Base-by-base conservation (phyloP, 2,329 filamentous ascomycete genomes). In the Sporothrix sp. region DNA sequence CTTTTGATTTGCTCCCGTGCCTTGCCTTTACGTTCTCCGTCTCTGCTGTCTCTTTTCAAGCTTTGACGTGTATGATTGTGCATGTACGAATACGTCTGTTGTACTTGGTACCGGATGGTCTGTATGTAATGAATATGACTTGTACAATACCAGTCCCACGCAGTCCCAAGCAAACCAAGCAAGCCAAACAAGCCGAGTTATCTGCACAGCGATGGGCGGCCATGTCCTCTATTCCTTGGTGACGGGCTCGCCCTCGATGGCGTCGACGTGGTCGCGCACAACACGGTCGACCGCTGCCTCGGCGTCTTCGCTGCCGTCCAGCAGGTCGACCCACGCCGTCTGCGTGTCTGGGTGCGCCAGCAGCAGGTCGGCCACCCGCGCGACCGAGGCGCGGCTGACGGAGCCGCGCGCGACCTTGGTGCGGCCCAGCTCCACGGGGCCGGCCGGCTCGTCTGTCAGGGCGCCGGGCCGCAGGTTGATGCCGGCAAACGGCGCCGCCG, bases 361-460 rank as follows among this genome's bases (percentile, higher is more conserved):
- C 54, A 82, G 66, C 56, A 72, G 66, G 9, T 75, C 76, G 1
- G 77, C 73, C 3, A 80, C 70, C 51, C 70, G 64, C 7, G 82
- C 83, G 9, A 85, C 81, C 58, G 76, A 73, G 49, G 73, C 77
- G 7, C 82, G 71, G 52, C 74, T 75, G 42, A 76, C 71, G 1
- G 60, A 62, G 11, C 71, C 72, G 32, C 56, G 58, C 8, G 65
- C 56, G 3, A 55, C 55, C n/a, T 61, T 60, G 2, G 68, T 71
- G 63, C 68, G 72, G 30, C 75, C 75, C 4, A 78, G 62, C 58
- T 65, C 65, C 7, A 78, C 67, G 43, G 65, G 66, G 7, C 70
- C 71, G 0, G 66, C 78, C 1, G 72, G 67, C 28, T 75, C 45
- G 37, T 73, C 65, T 5, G 69, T 73, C 57, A 82, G 62, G 1